A percentile compares a stretch with the other conserved stretches of the same genome.
Conservation (phyloP, 306 rosid species). For the Cotoneaster glaucophyllus region DNA sequence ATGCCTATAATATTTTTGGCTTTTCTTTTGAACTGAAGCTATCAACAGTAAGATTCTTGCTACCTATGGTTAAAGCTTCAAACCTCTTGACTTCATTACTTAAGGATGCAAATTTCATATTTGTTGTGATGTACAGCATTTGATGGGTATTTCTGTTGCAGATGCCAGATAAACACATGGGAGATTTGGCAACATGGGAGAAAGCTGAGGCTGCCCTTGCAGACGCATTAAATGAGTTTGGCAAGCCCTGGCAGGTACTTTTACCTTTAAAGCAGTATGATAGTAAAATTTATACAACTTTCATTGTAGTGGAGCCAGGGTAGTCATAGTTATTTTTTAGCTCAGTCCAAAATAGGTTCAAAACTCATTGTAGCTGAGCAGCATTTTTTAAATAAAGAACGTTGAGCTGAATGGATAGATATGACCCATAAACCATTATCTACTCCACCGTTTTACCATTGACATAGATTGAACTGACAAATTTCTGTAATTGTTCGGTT, state of each 20-base stretch:
- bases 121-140: neutral
- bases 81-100: neutral
- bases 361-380: neutral
- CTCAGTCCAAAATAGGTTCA: neutral
- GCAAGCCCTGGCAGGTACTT: constrained; percentile 85
- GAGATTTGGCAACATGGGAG: constrained; percentile 77
- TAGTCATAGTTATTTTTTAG: neutral
- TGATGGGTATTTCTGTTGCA: constrained; percentile 6
- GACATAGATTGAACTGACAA: neutral
- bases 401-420: neutral
- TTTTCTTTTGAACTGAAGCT: constrained; percentile 88
- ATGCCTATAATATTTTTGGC: constrained; percentile 62
- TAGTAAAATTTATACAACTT: neutral
- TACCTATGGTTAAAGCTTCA: neutral
- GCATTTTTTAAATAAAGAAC: neutral
- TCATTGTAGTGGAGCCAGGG: neutral
- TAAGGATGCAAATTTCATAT: neutral
- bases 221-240: constrained; percentile 80
- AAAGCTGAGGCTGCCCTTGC: constrained; percentile 82
- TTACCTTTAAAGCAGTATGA: neutral
- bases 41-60: constrained; percentile 60
- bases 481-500: neutral
- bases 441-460: neutral
- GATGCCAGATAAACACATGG: constrained; percentile 89
- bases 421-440: neutral